Evolutionary conservation across 306 rosid species (phyloP).

Genomic region (Ormosia semicastrata): DNA sequence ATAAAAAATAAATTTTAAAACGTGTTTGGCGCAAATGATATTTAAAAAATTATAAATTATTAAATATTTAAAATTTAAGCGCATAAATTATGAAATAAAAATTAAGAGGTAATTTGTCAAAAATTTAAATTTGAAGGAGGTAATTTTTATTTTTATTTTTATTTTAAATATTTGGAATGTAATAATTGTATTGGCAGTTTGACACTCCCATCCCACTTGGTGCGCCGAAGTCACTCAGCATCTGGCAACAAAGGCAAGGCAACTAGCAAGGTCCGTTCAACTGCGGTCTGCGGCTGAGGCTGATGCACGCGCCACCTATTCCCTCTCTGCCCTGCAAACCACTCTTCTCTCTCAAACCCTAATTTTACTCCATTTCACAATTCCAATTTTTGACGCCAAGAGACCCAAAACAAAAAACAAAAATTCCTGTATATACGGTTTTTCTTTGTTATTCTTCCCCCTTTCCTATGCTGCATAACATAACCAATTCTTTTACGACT

Average conservation of each 20-base stretch:
- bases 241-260: neutral
- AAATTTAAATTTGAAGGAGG: too few relatives aligned
- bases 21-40: too few relatives aligned
- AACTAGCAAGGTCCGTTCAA: too few relatives aligned
- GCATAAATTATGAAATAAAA: too few relatives aligned
- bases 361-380: conserved; percentile 1
- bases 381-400: neutral
- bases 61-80: too few relatives aligned
- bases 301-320: conserved; percentile 11
- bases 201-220: neutral
- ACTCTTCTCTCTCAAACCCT: conserved; percentile 26
- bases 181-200: too few relatives aligned
- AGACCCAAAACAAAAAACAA: neutral
- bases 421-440: neutral
- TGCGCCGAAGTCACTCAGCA: neutral
- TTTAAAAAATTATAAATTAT: too few relatives aligned
- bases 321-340: neutral
- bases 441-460: neutral
- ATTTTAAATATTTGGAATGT: too few relatives aligned
- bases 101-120: too few relatives aligned
- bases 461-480: neutral
- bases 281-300: neutral
- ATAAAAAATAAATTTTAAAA: too few relatives aligned
- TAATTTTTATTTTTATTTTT: too few relatives aligned
- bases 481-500: neutral